Evolutionary conservation across 306 rosid species (phyloP).

Genomic region (Crotalaria pallida): DNA sequence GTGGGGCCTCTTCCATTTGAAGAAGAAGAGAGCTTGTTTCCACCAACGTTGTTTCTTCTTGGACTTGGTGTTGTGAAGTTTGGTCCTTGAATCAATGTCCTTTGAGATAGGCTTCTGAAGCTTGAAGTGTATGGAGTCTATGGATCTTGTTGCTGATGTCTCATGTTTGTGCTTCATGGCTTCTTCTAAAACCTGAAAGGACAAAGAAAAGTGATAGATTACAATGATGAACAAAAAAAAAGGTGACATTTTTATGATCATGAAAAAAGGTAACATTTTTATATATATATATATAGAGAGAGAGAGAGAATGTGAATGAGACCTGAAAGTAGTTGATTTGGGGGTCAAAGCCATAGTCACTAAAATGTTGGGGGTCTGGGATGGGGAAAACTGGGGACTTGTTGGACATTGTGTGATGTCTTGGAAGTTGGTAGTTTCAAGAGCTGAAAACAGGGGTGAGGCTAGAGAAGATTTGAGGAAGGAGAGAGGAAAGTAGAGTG

Average conservation of each 20-base stretch:
- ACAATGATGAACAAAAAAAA: background rate
- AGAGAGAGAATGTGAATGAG: background rate
- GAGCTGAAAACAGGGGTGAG: background rate
- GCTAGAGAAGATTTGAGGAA: background rate
- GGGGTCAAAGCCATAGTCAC: constrained; percentile 97
- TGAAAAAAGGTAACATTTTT: background rate
- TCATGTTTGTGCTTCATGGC: constrained; percentile 78
- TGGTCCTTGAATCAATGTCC: constrained; percentile 46
- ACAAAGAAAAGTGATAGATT: background rate
- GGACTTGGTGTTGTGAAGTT: constrained; percentile 39
- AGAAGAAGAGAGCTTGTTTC: constrained; percentile 65
- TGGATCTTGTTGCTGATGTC: constrained; percentile 51
- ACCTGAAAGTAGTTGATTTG: constrained; percentile 92
- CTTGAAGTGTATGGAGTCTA: constrained; percentile 83
- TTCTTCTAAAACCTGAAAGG: constrained; percentile 68
- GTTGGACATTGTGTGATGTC: constrained; percentile 39
- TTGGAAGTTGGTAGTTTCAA: background rate
- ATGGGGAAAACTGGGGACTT: constrained; percentile 79
- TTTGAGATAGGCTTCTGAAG: constrained; percentile 77
- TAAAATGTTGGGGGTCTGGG: constrained; percentile 82
- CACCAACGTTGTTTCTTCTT: constrained; percentile 85
- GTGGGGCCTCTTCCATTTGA: constrained; percentile 61
- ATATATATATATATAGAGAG: background rate
- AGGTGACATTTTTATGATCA: too few species aligned
- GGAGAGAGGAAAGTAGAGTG: background rate